A percentile compares a stretch with the other conserved stretches of the same genome.
Conservation (phyloP, 2,329 filamentous ascomycete genomes). For the Didymella glomerata region DNA sequence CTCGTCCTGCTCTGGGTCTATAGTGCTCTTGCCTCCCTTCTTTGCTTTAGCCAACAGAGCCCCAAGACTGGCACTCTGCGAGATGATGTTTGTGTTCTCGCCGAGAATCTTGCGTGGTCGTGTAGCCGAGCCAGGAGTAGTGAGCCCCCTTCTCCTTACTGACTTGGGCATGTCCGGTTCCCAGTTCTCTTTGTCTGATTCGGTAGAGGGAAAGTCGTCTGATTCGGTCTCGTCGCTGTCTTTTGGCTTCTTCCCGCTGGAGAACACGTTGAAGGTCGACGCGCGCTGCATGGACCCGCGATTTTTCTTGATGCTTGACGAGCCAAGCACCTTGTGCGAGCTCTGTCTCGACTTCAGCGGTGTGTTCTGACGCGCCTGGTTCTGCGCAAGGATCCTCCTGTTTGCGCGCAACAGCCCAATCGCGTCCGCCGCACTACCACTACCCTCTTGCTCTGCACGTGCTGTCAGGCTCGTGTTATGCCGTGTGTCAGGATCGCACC, state of each 20-base stretch:
- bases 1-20: constrained; percentile 61
- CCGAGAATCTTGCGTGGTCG: constrained; percentile 55
- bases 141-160: constrained; percentile 41
- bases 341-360: constrained; percentile 43
- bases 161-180: constrained; percentile 54
- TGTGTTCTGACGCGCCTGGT: constrained; percentile 72
- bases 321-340: constrained; percentile 42
- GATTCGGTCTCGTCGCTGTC: constrained; percentile 48
- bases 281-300: constrained; percentile 47
- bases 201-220: constrained; percentile 65
- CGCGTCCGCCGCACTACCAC: constrained; percentile 79
- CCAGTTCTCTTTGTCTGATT: constrained; percentile 98
- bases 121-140: constrained; percentile 45
- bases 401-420: constrained; percentile 82
- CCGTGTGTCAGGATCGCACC: constrained; percentile 80
- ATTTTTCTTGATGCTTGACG: constrained; percentile 49
- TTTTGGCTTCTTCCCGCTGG: constrained; percentile 38
- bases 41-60: constrained; percentile 47
- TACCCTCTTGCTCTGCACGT: constrained; percentile 82
- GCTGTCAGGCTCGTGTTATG: constrained; percentile 74
- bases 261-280: constrained; percentile 49
- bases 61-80: constrained; percentile 50
- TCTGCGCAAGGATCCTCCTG: constrained; percentile 60
- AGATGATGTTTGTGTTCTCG: constrained; percentile 56
- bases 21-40: constrained; percentile 41